These are phyloP conservation scores for Pyrenochaeta sp. DNA, from an alignment of 2,329 filamentous ascomycete genomes.

Conservation along the genomic window DNA sequence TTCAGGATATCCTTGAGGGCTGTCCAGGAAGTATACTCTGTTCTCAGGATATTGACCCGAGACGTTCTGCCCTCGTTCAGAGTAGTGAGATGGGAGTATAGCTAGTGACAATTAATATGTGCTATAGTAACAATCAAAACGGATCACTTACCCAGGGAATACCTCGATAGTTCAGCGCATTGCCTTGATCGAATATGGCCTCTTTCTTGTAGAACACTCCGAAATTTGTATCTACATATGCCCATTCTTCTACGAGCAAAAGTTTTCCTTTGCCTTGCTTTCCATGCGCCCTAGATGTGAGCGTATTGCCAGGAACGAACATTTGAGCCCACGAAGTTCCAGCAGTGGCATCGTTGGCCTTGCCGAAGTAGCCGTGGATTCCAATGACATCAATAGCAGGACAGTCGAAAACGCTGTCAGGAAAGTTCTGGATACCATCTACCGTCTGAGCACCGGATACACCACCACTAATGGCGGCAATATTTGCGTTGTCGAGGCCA, in stretches of 20 bases:
- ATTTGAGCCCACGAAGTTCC: constrained; percentile 45
- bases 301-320: constrained; percentile 44
- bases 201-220: constrained; percentile 41
- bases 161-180: constrained; percentile 43
- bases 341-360: constrained; percentile 30
- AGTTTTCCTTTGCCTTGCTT: constrained; percentile 36
- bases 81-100: constrained; percentile 40
- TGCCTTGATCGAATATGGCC: constrained; percentile 45
- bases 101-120: too few species aligned
- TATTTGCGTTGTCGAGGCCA: constrained; percentile 34
- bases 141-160: constrained; percentile 48
- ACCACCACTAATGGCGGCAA: constrained; percentile 46
- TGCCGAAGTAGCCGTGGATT: constrained; percentile 43
- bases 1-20: constrained; percentile 30
- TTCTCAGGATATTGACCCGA: constrained; percentile 30
- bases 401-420: constrained; percentile 42
- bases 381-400: constrained; percentile 43
- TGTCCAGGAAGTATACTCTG: constrained; percentile 28
- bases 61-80: constrained; percentile 31
- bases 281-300: constrained; percentile 33
- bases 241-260: constrained; percentile 45
- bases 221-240: constrained; percentile 32
- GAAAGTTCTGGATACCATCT: constrained; percentile 39
- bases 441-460: constrained; percentile 39
- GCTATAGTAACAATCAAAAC: too few species aligned